Conservation (phyloP, 129 eudicot genomes). For the Flaveria linearis region DNA sequence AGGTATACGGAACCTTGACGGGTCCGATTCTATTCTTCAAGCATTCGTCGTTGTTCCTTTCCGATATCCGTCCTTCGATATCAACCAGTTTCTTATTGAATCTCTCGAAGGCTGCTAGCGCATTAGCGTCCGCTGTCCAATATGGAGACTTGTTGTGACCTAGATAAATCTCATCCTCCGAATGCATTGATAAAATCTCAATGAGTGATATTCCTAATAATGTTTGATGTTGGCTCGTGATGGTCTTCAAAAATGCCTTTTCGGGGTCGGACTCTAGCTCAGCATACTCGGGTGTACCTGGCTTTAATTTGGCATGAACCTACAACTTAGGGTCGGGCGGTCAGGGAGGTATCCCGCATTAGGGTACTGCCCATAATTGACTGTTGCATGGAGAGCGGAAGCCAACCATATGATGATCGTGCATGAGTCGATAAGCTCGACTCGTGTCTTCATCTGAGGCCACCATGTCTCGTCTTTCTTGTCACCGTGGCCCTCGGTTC, state of each 20-base stretch:
- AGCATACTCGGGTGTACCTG: conserved; percentile 39
- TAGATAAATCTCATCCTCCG: conserved; percentile 57
- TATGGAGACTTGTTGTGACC: conserved; percentile 50
- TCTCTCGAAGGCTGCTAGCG: conserved; percentile 41
- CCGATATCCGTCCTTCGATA: conserved; percentile 39
- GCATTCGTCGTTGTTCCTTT: conserved; percentile 34
- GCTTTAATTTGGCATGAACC: conserved; percentile 61
- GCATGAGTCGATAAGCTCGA: conserved; percentile 43
- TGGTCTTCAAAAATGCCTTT: conserved; percentile 49
- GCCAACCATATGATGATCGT: conserved; percentile 63
- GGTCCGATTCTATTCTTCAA: conserved; percentile 51
- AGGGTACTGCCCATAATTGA: conserved; percentile 45
- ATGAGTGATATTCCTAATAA: conserved; percentile 51
- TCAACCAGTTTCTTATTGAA: conserved; percentile 42
- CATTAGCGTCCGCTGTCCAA: conserved; percentile 49
- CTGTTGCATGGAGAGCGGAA: conserved; percentile 61
- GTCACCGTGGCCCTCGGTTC: conserved; percentile 58
- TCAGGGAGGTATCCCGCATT: conserved; percentile 60
- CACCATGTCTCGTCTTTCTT: conserved; percentile 61
- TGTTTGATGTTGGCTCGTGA: conserved; percentile 55
- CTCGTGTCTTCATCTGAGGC: conserved; percentile 46
- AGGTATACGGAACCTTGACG: conserved; percentile 42
- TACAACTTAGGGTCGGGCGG: conserved; percentile 58
- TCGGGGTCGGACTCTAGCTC: conserved; percentile 50
- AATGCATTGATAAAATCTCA: conserved; percentile 53